A percentile compares a stretch with the other conserved stretches of the same genome.
Evolutionary conservation across 345 rosid genomes (phyloP).

Genomic region (Arabidopsis thaliana): TAIR10.1 NC_003076.8:5727501-5728000

Average conservation of each 20-base stretch:
- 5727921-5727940: constrained; percentile 28
- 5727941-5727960: constrained; percentile 26
- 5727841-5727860: constrained; percentile 35
- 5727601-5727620: background rate
- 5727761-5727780: constrained; percentile 42
- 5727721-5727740: constrained; percentile 43
- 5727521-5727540: constrained; percentile 39
- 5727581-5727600: constrained; percentile 36
- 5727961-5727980: constrained; percentile 11
- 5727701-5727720: constrained; percentile 52
- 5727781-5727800: constrained; percentile 36
- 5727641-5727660: constrained; percentile 47
- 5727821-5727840: constrained; percentile 31
- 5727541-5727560: constrained; percentile 32
- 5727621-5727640: constrained; percentile 27
- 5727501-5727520: constrained; percentile 46
- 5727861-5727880: constrained; percentile 18
- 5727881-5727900: constrained; percentile 27
- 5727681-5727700: constrained; percentile 52
- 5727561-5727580: constrained; percentile 32
- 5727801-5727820: constrained; percentile 10
- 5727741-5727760: constrained; percentile 61
- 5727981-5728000: constrained; percentile 78
- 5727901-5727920: constrained; percentile 34
- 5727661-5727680: constrained; percentile 55